These are phyloP conservation scores for Phallus indusiatus DNA, from an alignment of 768 basidiomycete genomes.

Conservation along the genomic window DNA sequence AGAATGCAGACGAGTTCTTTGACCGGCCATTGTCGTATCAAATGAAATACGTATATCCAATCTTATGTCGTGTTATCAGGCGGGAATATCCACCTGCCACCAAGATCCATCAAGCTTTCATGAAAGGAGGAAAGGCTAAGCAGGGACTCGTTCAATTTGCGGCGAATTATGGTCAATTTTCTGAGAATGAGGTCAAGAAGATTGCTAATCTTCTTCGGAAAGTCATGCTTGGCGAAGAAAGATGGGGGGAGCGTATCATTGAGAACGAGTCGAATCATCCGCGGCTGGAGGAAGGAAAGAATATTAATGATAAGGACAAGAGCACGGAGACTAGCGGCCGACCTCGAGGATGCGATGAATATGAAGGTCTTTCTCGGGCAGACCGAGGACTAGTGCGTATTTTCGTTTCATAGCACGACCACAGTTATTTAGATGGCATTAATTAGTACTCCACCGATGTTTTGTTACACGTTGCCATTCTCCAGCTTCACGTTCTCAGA, in stretches of 20 bases:
- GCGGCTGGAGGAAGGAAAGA: conserved; percentile 5
- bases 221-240: conserved; percentile 16
- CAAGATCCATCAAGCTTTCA: conserved; percentile 41
- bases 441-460: conserved; percentile 34
- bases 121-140: conserved; percentile 47
- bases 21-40: conserved; percentile 45
- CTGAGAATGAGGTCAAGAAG: conserved; percentile 22
- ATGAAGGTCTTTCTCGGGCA: conserved; percentile 9
- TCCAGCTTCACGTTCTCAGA: conserved; percentile 71
- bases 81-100: conserved; percentile 45
- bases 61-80: conserved; percentile 50
- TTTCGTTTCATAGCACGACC: background rate
- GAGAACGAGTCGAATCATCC: conserved; percentile 5
- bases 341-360: conserved; percentile 8
- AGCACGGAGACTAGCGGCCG: background rate
- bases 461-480: conserved; percentile 59
- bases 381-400: conserved; percentile 11
- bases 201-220: conserved; percentile 27
- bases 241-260: background rate
- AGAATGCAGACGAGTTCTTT: conserved; percentile 27
- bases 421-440: background rate
- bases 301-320: background rate
- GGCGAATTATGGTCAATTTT: conserved; percentile 28
- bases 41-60: conserved; percentile 55
- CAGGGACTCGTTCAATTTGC: conserved; percentile 25